Evolutionary conservation across 495 filamentous ascomycete species (phyloP).

Genomic region (Tuber brumale): DNA sequence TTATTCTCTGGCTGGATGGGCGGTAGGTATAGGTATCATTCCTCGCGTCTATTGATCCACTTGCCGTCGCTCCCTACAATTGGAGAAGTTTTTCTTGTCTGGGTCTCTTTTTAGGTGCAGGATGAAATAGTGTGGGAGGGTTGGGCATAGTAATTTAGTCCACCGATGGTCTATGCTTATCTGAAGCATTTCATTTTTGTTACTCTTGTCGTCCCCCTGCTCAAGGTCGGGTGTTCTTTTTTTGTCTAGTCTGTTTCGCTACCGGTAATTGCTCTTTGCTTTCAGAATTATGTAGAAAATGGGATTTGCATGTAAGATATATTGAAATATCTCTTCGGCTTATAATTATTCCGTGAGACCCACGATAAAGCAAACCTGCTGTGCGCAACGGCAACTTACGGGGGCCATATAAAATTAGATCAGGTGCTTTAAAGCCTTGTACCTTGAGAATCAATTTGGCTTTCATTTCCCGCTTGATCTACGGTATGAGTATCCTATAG

Average conservation of each 20-base stretch:
- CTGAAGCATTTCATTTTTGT: not conserved
- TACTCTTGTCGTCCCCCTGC: not conserved
- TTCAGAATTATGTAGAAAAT: slow-evolving; percentile 4
- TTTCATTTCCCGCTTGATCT: not conserved
- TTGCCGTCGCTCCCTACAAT: slow-evolving; percentile 7
- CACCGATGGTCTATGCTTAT: not conserved
- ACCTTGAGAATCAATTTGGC: not conserved
- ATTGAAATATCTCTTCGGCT: not conserved
- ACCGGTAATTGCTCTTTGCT: not conserved
- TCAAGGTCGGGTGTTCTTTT: not conserved
- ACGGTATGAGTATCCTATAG: not conserved
- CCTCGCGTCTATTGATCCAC: slow-evolving; percentile 1
- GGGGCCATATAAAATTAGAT: not conserved
- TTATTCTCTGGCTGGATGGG: slow-evolving; percentile 15
- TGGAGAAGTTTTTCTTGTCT: slow-evolving; percentile 4
- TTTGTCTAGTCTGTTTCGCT: not conserved
- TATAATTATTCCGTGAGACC: not conserved
- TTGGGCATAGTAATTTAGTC: not conserved
- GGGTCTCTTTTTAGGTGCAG: slow-evolving; percentile 4
- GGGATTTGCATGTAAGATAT: not conserved
- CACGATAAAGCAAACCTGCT: not conserved
- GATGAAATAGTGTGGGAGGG: not conserved
- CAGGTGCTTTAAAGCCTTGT: not conserved
- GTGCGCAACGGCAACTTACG: not conserved
- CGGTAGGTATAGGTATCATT: slow-evolving; percentile 12